Conservation (phyloP, 169 alveolate species). For the Cryptosporidium xiaoi region DNA sequence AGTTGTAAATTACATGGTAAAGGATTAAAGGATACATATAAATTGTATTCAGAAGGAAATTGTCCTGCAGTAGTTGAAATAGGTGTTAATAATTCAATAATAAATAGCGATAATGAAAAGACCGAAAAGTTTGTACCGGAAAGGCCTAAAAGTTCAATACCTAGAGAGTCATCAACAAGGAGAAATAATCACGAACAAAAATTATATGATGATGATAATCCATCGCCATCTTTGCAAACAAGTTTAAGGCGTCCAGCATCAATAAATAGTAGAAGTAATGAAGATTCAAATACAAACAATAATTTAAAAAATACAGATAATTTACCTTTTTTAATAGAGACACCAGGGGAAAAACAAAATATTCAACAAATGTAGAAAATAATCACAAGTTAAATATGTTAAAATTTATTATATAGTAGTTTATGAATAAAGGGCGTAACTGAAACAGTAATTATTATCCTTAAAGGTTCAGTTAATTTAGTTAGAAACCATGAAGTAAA, state of each 20-base stretch:
- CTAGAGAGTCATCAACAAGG: conserved; percentile 22
- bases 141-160: conserved; percentile 70
- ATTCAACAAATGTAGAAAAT: neutral
- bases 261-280: neutral
- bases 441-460: conserved; percentile 31
- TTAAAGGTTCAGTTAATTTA: conserved; percentile 59
- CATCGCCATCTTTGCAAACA: conserved; percentile 6
- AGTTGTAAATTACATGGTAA: conserved; percentile 64
- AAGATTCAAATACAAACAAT: neutral
- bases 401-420: neutral
- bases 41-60: conserved; percentile 58
- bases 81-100: neutral
- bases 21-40: conserved; percentile 57
- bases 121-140: conserved; percentile 46
- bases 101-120: neutral
- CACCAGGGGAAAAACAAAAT: conserved; percentile 38
- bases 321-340: conserved; percentile 51
- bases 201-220: neutral
- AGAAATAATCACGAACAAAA: neutral
- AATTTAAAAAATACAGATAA: conserved; percentile 5
- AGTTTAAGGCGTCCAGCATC: conserved; percentile 3
- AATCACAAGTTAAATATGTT: neutral
- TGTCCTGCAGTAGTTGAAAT: conserved; percentile 19
- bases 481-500: conserved; percentile 62
- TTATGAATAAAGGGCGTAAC: conserved; percentile 51